Evolutionary conservation across 495 filamentous ascomycete genomes (phyloP).

Genomic region (Aspergillus homomorphus): DNA sequence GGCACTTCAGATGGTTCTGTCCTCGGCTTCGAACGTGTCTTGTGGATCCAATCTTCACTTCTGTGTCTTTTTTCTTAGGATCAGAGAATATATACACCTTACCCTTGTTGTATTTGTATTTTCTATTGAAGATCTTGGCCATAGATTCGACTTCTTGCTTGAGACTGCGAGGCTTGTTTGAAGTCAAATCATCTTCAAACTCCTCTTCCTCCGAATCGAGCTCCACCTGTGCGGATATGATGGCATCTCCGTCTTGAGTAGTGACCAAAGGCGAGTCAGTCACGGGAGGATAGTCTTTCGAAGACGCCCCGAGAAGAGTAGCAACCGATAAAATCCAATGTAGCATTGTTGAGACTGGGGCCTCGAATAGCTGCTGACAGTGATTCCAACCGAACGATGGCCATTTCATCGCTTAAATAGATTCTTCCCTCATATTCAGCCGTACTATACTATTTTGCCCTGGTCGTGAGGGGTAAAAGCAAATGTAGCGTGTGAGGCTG

Average conservation of each 20-base stretch:
- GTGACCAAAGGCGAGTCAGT: too few relatives aligned
- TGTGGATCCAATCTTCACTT: too few relatives aligned
- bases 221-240: too few relatives aligned
- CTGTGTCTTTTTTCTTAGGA: neutral
- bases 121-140: neutral
- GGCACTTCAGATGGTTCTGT: conserved; percentile 10
- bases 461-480: neutral
- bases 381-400: neutral
- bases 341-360: neutral
- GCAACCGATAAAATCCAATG: neutral
- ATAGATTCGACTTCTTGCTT: neutral
- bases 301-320: too few relatives aligned
- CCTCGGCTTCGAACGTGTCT: conserved; percentile 42
- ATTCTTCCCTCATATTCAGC: neutral
- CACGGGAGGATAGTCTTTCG: too few relatives aligned
- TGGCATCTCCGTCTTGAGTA: too few relatives aligned
- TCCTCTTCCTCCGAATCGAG: too few relatives aligned
- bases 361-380: neutral
- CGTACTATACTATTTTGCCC: neutral
- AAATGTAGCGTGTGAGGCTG: neutral
- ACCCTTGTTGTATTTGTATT: neutral
- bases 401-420: neutral
- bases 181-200: too few relatives aligned
- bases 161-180: too few relatives aligned
- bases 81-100: neutral